Base-by-base conservation (phyloP, 805 yeast genomes). In the Trichomonascus vanleenenianus region DNA sequence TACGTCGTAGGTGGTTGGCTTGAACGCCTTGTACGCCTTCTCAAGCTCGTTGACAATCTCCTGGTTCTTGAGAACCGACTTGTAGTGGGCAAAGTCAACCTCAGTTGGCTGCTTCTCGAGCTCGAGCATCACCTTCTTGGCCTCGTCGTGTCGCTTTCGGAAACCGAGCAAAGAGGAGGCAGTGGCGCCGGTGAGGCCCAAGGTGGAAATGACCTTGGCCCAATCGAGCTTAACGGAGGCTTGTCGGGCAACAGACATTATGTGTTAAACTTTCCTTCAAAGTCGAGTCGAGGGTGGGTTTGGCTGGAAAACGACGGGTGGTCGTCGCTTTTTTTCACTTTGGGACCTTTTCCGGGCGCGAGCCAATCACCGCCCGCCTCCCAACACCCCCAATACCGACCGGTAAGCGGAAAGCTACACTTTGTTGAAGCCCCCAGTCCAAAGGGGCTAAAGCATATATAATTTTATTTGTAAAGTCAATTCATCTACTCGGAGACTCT, bases 81-180 rank as follows among this genome's bases (percentile, higher is more conserved):
- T 83, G 81, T 89, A 93, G 68, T 79, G 74, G 43, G 73, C 68
- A 56, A 89, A 91, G 70, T 91, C 96, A 53, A 93, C 87, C 34
- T 71, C 72, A 48, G 86, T 74, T 52, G 88, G 70, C 71, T 86
- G 91, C 55, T 75, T 71, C 64, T 79, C 73, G 58, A 91, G 75
- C 53, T 80, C 83, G 57, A 75, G 71, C 59, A 85, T 72, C 60
- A 76, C 77, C 73, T 86, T 83, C 75, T 88, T 84, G 58, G 97
- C 97, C 67, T 93, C 97, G 63, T 93, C 98, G 70, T 88, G 83
- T 79, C 98, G 86, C 85, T 93, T 91, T 73, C 89, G 89, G 83
- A 93, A 93, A 27, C 95, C 78, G 44, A 93, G 79, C 66, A 93
- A 74, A 38, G 95, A 79, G 44, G 85, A 64, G 50, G 96, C 95